These are phyloP conservation scores for Quercus engelmannii DNA, from an alignment of 306 rosid species.

Conservation along the genomic window DNA sequence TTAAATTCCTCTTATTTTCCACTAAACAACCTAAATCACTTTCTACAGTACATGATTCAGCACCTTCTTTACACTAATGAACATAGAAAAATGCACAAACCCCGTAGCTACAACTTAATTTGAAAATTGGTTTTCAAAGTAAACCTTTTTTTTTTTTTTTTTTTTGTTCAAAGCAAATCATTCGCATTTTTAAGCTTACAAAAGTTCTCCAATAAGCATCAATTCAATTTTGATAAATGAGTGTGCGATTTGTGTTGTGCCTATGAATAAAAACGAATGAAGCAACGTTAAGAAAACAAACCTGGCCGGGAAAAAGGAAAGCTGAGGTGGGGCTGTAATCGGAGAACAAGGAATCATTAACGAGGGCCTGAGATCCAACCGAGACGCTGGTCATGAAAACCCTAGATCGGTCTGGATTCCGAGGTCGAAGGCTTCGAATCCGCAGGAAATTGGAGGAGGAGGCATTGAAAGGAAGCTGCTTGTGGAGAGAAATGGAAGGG, in stretches of 20 bases:
- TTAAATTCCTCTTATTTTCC: too few species aligned
- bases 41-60: too few species aligned
- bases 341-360: conserved; percentile 48
- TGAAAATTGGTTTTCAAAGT: too few species aligned
- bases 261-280: neutral
- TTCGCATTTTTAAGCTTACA: too few species aligned
- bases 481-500: conserved; percentile 39
- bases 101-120: too few species aligned
- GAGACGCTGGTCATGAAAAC: conserved; percentile 57
- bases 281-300: neutral
- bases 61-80: too few species aligned
- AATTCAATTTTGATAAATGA: neutral
- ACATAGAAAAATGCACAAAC: too few species aligned
- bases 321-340: conserved; percentile 73
- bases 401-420: conserved; percentile 55
- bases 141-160: too few species aligned
- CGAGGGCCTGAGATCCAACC: conserved; percentile 56
- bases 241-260: neutral
- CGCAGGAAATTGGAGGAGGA: conserved; percentile 28
- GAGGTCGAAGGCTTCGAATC: conserved; percentile 21
- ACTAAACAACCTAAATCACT: too few species aligned
- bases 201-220: neutral
- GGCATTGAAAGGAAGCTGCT: conserved; percentile 28
- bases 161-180: too few species aligned
- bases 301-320: conserved; percentile 97